Conservation (phyloP, 352 stramenopile genomes). For the Phytophthora boehmeriae region DNA sequence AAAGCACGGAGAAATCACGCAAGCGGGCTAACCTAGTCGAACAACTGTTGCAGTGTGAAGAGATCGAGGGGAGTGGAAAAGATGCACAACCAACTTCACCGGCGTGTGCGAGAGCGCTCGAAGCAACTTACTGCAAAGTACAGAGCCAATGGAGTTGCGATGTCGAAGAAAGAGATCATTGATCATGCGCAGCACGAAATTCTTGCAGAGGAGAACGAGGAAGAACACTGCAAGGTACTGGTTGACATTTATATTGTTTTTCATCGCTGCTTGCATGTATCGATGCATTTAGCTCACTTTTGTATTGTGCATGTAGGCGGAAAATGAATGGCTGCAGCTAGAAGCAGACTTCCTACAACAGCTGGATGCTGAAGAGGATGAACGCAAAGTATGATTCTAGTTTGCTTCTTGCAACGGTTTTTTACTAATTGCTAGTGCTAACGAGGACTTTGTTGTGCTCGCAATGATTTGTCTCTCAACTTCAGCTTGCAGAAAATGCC, state of each 20-base stretch:
- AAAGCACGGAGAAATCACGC: slow-evolving; percentile 34
- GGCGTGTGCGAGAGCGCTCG: slow-evolving; percentile 34
- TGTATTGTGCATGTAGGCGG: slow-evolving; percentile 25
- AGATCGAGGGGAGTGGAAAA: slow-evolving; percentile 55
- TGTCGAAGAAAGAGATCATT: slow-evolving; percentile 50
- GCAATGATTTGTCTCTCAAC: not conserved
- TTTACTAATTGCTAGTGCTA: not conserved
- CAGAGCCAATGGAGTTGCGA: slow-evolving; percentile 48
- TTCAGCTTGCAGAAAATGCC: slow-evolving; percentile 49
- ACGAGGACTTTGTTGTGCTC: not conserved
- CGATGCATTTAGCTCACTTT: slow-evolving; percentile 1
- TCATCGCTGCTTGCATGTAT: slow-evolving; percentile 1
- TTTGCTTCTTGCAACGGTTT: slow-evolving; percentile 1
- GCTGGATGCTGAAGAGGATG: slow-evolving; percentile 51
- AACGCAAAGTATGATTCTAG: slow-evolving; percentile 40
- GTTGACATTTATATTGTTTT: not conserved
- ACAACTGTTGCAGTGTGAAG: slow-evolving; percentile 59
- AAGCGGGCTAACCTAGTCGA: slow-evolving; percentile 40
- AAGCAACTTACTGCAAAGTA: slow-evolving; percentile 50
- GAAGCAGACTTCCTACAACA: slow-evolving; percentile 60
- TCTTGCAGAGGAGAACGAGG: slow-evolving; percentile 49
- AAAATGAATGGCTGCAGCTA: slow-evolving; percentile 57
- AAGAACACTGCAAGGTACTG: slow-evolving; percentile 43
- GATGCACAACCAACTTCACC: slow-evolving; percentile 46
- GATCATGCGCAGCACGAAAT: slow-evolving; percentile 66